Evolutionary conservation across 2,329 filamentous ascomycete species (phyloP).

Genomic region (Fusarium transvaalense): DNA sequence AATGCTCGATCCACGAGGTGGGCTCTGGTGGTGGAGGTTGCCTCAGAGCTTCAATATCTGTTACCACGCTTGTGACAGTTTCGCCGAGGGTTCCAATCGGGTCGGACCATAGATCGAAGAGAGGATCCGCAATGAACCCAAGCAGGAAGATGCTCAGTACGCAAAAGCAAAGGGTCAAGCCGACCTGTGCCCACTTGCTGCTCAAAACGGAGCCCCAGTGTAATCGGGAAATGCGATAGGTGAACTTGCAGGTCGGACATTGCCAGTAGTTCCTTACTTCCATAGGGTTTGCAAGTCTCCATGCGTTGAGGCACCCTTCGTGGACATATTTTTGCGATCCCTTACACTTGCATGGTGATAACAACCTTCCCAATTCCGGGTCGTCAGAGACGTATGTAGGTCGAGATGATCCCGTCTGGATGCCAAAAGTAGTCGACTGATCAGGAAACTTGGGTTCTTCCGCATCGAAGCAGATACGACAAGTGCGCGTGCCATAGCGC

Average conservation of each 20-base stretch:
- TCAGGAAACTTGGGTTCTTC: conserved; percentile 64
- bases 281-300: conserved; percentile 79
- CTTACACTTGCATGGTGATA: conserved; percentile 93
- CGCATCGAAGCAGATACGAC: conserved; percentile 88
- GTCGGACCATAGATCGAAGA: conserved; percentile 89
- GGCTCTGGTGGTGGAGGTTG: conserved; percentile 61
- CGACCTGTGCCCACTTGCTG: conserved; percentile 74
- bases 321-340: conserved; percentile 95
- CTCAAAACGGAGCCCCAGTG: conserved; percentile 78
- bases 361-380: conserved; percentile 78
- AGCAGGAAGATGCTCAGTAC: conserved; percentile 80
- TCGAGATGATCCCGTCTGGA: conserved; percentile 52
- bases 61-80: conserved; percentile 61
- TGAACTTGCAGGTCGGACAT: conserved; percentile 89
- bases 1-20: conserved; percentile 82
- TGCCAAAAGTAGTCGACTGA: conserved; percentile 50
- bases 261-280: conserved; percentile 81
- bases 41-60: conserved; percentile 55
- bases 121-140: conserved; percentile 92
- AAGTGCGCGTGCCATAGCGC: conserved; percentile 79
- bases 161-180: conserved; percentile 79
- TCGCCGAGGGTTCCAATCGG: conserved; percentile 73
- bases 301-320: conserved; percentile 86
- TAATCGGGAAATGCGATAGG: conserved; percentile 82
- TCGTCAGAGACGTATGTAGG: conserved; percentile 79